Evolutionary conservation across 1,284 basidiomycete species (phyloP), one percentile per base, ranked within the genome.

Genomic region (Naganishia cerealis): DNA sequence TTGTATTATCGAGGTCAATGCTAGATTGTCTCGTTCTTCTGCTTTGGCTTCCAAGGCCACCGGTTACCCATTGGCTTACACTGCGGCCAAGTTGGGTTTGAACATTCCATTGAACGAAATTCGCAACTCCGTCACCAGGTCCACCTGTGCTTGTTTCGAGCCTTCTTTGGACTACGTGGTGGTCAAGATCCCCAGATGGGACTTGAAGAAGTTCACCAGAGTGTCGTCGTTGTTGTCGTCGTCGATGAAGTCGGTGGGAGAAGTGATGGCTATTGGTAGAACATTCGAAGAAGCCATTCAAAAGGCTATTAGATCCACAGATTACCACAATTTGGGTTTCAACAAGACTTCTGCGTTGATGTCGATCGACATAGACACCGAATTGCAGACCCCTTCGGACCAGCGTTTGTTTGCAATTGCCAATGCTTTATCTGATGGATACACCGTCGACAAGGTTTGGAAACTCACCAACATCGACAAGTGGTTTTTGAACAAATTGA

Each of bases 1-100:
- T 81, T 98, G 94, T 81, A 97, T 99, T 77, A 98, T 99, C 80
- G 95, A 99, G 84, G 95, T 98, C 78, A 98, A 99, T 77, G 96
- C 95, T 18, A 92, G 95, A 84, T 86, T 99, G 18, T 98, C 95
- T 18, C 90, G 96, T 74, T 98, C 95, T 2, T 98, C 95, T 33
- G 95, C 96, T 6, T 86, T 99, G 42, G 95, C 96, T 18, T 98
- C 94, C 67, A 99, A 99, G 82, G 95, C 96, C 0, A 99, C 95
- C 16, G 95, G 96, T 18, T 99, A 98, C 81, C 96, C 95, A 3
- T 86, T 99, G 57, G 95, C 96, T 3, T 99, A 96, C 84, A 98
- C 96, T 73, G 95, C 95, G 38, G 96, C 95, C 56, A 98, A 99
- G 82, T 87, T 98, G 56, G 95, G 94, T 78, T 88, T 99, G 65